Evolutionary conservation across 202 grass and related monocot species (phyloP).

Genomic region (Brachypodium distachyon): DNA sequence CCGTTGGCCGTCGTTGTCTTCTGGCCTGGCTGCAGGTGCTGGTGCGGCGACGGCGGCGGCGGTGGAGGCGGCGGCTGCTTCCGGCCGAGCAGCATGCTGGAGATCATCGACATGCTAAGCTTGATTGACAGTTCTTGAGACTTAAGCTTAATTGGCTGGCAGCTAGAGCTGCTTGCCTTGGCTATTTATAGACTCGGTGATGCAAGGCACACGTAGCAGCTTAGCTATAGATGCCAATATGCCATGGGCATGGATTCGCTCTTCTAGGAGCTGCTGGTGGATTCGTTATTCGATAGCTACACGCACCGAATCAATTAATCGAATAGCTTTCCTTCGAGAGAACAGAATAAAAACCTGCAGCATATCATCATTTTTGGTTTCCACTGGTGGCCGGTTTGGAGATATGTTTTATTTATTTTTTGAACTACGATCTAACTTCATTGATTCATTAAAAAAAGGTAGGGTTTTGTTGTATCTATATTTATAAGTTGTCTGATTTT

Average conservation of each 20-base stretch:
- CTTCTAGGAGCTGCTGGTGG: background rate
- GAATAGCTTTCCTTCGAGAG: background rate
- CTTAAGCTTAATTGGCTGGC: background rate
- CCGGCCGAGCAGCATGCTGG: conserved; percentile 42
- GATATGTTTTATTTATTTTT: too few relatives aligned
- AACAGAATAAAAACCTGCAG: conserved; percentile 10
- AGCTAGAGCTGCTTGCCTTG: background rate
- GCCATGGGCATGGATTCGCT: too few relatives aligned
- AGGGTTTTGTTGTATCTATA: too few relatives aligned
- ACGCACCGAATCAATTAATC: background rate
- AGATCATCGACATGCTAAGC: conserved; percentile 47
- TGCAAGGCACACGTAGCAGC: background rate
- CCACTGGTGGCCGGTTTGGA: too few relatives aligned
- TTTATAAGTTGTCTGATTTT: too few relatives aligned
- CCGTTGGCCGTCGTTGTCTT: background rate
- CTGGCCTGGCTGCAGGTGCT: background rate
- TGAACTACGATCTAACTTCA: too few relatives aligned
- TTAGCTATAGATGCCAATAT: background rate
- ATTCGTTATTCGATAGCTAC: conserved; percentile 4
- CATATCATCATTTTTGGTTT: too few relatives aligned
- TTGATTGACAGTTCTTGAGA: background rate
- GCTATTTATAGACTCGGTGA: background rate
- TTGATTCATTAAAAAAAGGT: too few relatives aligned
- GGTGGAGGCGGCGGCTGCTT: background rate
- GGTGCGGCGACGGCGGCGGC: background rate